Conservation (phyloP, 1,139 yeast species). For the Scheffersomyces cryptocercus region DNA sequence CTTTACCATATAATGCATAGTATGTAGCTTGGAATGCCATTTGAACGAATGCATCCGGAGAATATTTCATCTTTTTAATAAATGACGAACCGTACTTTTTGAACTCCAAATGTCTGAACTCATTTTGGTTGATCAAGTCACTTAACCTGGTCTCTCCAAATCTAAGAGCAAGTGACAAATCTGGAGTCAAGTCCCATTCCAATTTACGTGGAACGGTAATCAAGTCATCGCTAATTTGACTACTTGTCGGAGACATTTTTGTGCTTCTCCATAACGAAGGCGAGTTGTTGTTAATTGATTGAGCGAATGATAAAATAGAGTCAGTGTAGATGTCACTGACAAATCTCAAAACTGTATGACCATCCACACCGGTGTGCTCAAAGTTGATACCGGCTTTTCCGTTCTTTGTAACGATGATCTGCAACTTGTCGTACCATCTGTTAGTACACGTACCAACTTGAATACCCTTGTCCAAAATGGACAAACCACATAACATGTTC, state of each 20-base stretch:
- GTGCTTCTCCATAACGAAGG: constrained; percentile 73
- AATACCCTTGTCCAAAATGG: constrained; percentile 77
- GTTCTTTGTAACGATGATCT: constrained; percentile 83
- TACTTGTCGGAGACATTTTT: constrained; percentile 19
- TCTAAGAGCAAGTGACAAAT: constrained; percentile 74
- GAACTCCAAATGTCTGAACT: constrained; percentile 79
- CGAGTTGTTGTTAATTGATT: constrained; percentile 75
- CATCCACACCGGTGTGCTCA: constrained; percentile 95
- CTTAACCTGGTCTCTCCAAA: constrained; percentile 90
- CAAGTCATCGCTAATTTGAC: constrained; percentile 30
- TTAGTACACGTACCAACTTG: constrained; percentile 94
- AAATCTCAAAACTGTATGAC: constrained; percentile 86
- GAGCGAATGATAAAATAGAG: constrained; percentile 83
- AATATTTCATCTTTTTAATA: constrained; percentile 81
- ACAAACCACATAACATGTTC: constrained; percentile 85
- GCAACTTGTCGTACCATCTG: constrained; percentile 93
- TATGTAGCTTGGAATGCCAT: constrained; percentile 94
- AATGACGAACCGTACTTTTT: constrained; percentile 72
- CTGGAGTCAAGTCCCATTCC: constrained; percentile 84
- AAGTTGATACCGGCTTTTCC: constrained; percentile 93
- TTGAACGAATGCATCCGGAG: constrained; percentile 94
- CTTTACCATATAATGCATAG: constrained; percentile 88
- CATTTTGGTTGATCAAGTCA: constrained; percentile 87
- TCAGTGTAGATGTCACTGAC: constrained; percentile 92
- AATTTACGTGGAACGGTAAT: constrained; percentile 79